Evolutionary conservation across 306 rosid species (phyloP), one percentile per base, ranked within the genome.

Genomic region (Castanea sativa): DNA sequence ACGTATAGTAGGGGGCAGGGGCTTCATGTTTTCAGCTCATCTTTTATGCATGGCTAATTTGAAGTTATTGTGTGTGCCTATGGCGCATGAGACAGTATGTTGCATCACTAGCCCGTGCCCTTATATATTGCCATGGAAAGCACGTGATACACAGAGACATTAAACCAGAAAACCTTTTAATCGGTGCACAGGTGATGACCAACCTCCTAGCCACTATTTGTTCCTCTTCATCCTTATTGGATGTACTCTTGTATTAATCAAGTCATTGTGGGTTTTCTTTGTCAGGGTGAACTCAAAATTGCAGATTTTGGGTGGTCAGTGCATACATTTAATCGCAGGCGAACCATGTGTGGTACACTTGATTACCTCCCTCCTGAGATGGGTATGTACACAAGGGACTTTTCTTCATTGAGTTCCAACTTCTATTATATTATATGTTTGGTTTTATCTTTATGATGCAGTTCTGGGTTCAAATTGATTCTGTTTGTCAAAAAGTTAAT

Each of bases 301-400:
- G 98, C 99, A 38, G 99, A 96, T 84, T 96, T 96, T 74, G 99
- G 99, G 57, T 96, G 99, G 99, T 96, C 99, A 0, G 99, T 96
- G 85, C 99, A 96, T 81, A 96, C 99, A 78, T 96, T 96, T 80
- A 91, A 89, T 83, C 99, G 98, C 84, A 91, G 99, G 89, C 78
- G 91, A 79, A 96, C 99, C 87, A 96, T 96, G 99, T 96, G 99
- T 56, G 99, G 99, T 55, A 96, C 99, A 3, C 88, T 96, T 83
- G 99, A 96, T 83, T 96, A 96, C 87, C 97, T 96, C 52, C 98
- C 99, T 49, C 99, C 99, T 20, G 99, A 96, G 88, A 96, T 96
- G 99, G 99, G 99, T 96, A 90, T 73, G 89, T 78, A 67, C 43
- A 30, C n/a, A 43, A n/a, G 10, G 6, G 52, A 5, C 19, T 16